Percentiles rank a stretch among this genome's conserved stretches.
Evolutionary conservation across 1,284 basidiomycete species (phyloP).

Genomic region (Malassezia psittaci): DNA sequence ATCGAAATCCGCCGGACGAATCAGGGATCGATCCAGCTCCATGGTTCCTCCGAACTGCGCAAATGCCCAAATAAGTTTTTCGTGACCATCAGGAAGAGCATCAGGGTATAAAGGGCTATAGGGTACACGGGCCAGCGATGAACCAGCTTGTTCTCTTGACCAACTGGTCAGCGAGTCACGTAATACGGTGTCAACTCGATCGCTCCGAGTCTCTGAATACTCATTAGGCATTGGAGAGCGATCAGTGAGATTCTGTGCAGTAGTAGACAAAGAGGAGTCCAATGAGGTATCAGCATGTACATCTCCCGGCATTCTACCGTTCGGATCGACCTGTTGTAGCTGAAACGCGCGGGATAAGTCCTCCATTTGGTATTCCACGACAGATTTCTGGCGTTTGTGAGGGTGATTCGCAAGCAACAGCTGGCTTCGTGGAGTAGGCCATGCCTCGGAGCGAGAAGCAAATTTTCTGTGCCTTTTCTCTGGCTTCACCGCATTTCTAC

Average conservation of each 20-base stretch:
- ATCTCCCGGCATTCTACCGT: background rate
- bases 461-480: background rate
- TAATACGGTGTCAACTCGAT: conserved; percentile 48
- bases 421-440: background rate
- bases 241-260: background rate
- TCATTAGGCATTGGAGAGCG: conserved; percentile 11
- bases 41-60: conserved; percentile 67
- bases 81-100: conserved; percentile 50
- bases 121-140: background rate
- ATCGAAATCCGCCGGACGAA: conserved; percentile 49
- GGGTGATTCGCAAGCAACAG: conserved; percentile 19
- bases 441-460: conserved; percentile 8
- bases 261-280: background rate
- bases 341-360: conserved; percentile 39
- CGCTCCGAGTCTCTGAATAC: conserved; percentile 41
- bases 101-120: conserved; percentile 23
- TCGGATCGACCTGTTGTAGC: conserved; percentile 14
- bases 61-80: conserved; percentile 74
- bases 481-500: background rate
- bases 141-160: conserved; percentile 18
- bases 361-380: conserved; percentile 35
- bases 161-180: conserved; percentile 42
- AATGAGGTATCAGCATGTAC: background rate
- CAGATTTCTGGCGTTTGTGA: conserved; percentile 40
- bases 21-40: conserved; percentile 51